These are phyloP conservation scores for Chrysoporthe puriensis DNA, from an alignment of 2,329 filamentous ascomycete species.

Conservation along the genomic window DNA sequence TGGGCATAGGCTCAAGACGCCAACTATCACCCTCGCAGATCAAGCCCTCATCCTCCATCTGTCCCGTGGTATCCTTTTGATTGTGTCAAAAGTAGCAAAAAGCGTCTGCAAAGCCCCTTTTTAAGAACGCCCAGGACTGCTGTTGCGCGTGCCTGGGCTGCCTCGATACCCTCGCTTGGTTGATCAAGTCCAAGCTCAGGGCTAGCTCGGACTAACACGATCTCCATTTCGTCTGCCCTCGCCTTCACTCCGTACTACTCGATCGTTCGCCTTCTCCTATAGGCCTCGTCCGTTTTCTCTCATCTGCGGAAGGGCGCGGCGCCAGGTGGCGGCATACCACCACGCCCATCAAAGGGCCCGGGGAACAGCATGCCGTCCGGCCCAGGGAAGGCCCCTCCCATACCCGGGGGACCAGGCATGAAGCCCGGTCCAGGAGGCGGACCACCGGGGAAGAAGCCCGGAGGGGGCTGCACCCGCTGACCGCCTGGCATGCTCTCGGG, in stretches of 20 bases:
- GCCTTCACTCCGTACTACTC: not conserved
- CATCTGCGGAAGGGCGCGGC: constrained; percentile 29
- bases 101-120: not conserved
- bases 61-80: not conserved
- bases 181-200: not conserved
- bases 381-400: constrained; percentile 60
- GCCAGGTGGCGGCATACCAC: constrained; percentile 47
- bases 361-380: constrained; percentile 54
- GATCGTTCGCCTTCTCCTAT: not conserved
- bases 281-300: not conserved
- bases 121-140: not conserved
- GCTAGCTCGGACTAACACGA: not conserved
- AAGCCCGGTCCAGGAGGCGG: constrained; percentile 47
- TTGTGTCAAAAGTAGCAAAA: not conserved
- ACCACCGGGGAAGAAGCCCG: constrained; percentile 58
- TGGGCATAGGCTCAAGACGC: not conserved
- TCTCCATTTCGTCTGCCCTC: not conserved
- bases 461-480: constrained; percentile 55
- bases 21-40: not conserved
- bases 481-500: constrained; percentile 55
- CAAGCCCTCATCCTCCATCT: too few relatives aligned
- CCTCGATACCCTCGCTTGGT: not conserved
- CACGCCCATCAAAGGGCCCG: constrained; percentile 53
- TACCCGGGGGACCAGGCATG: constrained; percentile 52
- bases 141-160: not conserved